Conservation (phyloP, 83 land plant genomes). For the Picea abies region DNA sequence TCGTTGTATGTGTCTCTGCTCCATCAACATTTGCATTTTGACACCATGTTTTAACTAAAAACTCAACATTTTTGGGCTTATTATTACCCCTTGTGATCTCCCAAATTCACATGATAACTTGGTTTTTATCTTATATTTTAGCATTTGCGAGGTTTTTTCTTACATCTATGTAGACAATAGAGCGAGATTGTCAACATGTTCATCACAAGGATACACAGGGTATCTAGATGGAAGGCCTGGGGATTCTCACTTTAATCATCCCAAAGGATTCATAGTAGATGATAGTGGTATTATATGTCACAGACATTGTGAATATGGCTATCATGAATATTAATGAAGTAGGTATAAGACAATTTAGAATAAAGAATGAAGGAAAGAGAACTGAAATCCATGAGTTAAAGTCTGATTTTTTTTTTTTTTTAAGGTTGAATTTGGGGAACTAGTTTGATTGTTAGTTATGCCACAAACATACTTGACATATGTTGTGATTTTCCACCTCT, state of each 20-base stretch:
- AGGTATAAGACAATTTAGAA: slow-evolving; percentile 30
- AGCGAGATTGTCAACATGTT: slow-evolving; percentile 70
- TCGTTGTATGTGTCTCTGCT: slow-evolving; percentile 41
- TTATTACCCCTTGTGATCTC: not conserved
- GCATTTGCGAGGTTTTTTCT: not conserved
- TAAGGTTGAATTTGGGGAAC: not conserved
- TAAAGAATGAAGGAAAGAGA: not conserved
- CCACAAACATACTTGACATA: too few species aligned
- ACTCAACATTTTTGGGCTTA: not conserved
- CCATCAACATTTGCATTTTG: not conserved
- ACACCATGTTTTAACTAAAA: not conserved
- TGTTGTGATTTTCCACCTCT: too few species aligned
- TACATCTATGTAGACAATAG: slow-evolving; percentile 55
- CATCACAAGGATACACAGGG: slow-evolving; percentile 69
- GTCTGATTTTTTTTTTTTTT: too few species aligned
- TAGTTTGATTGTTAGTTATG: not conserved
- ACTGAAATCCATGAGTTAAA: not conserved
- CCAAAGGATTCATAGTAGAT: slow-evolving; percentile 73
- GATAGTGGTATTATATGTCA: slow-evolving; percentile 78
- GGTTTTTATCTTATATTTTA: not conserved
- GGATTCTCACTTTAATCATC: slow-evolving; percentile 76
- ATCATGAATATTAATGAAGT: slow-evolving; percentile 72
- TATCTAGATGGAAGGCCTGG: slow-evolving; percentile 78
- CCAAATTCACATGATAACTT: not conserved
- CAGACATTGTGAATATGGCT: slow-evolving; percentile 67